These are phyloP conservation scores for Toxoplasma gondii DNA, from an alignment of 169 alveolate species.

Conservation along the genomic window DNA sequence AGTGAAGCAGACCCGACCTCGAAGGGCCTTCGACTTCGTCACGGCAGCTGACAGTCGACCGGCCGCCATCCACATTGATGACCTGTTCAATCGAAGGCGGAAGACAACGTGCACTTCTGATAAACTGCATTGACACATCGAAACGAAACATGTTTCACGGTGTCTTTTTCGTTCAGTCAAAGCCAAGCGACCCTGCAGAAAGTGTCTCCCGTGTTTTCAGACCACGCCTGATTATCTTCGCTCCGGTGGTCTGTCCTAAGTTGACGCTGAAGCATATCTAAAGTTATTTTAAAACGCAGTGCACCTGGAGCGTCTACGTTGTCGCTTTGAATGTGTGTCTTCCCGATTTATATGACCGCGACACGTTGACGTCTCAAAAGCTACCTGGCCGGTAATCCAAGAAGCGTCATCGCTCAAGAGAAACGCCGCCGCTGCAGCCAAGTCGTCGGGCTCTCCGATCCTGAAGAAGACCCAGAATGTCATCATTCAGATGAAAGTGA, in stretches of 20 bases:
- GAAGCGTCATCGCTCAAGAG: constrained; percentile 6
- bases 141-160: not conserved
- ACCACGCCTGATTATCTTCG: too few species aligned
- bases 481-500: not conserved
- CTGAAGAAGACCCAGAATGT: not conserved
- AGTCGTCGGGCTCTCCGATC: constrained; percentile 43
- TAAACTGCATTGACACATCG: not conserved
- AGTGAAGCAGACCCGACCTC: not conserved
- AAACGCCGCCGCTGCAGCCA: constrained; percentile 38
- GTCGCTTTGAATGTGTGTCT: too few species aligned
- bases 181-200: too few species aligned
- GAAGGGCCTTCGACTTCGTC: not conserved
- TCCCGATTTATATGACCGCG: too few species aligned
- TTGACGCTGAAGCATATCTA: too few species aligned
- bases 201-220: too few species aligned
- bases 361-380: too few species aligned
- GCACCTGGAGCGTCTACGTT: too few species aligned
- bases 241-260: too few species aligned
- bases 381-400: constrained; percentile 53
- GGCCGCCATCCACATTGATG: constrained; percentile 29
- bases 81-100: not conserved
- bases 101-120: not conserved
- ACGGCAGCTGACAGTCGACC: constrained; percentile 25
- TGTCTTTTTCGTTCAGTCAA: too few species aligned
- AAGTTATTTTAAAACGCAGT: too few species aligned